Base-by-base conservation (phyloP, 768 basidiomycete genomes). In the Asterophora lycoperdoides region DNA sequence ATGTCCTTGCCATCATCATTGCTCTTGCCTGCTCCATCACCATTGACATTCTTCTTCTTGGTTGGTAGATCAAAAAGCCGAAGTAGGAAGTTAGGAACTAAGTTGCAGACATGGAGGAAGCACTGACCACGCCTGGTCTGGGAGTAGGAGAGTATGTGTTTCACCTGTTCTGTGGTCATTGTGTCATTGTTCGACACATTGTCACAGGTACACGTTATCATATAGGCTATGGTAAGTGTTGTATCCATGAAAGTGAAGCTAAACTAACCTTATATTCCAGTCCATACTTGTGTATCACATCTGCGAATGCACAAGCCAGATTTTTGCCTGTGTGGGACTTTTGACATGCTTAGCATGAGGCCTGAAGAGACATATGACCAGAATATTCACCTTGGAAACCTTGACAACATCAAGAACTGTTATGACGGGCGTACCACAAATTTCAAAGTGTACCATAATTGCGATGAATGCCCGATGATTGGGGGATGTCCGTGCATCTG, bases 391-490 rank as follows among this genome's bases (percentile, higher is more conserved):
- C 36, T 58, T 48, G 5, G 58, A 36, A 8, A 75, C 66, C 48
- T 76, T 68, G 15, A 72, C 57, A 3, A 76, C 28, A 45, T 75
- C 72, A 0, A 75, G 55, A 6, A 23, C n/a, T n/a, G n/a, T n/a
- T n/a, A n/a, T n/a, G n/a, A n/a, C n/a, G n/a, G n/a, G n/a, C n/a
- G n/a, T n/a, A n/a, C n/a, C n/a, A n/a, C n/a, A n/a, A n/a, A n/a
- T n/a, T n/a, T n/a, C n/a, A n/a, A n/a, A n/a, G n/a, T n/a, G n/a
- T n/a, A n/a, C n/a, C n/a, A n/a, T n/a, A n/a, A n/a, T n/a, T n/a
- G n/a, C n/a, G n/a, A n/a, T n/a, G n/a, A n/a, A n/a, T n/a, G n/a
- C n/a, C n/a, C n/a, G n/a, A n/a, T n/a, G n/a, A n/a, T n/a, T n/a
- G n/a, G n/a, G n/a, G n/a, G n/a, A n/a, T n/a, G n/a, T n/a, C n/a